phyloP scores from a whole-genome alignment of 345 rosid species.

The Atalantia buxifolia region DNA sequence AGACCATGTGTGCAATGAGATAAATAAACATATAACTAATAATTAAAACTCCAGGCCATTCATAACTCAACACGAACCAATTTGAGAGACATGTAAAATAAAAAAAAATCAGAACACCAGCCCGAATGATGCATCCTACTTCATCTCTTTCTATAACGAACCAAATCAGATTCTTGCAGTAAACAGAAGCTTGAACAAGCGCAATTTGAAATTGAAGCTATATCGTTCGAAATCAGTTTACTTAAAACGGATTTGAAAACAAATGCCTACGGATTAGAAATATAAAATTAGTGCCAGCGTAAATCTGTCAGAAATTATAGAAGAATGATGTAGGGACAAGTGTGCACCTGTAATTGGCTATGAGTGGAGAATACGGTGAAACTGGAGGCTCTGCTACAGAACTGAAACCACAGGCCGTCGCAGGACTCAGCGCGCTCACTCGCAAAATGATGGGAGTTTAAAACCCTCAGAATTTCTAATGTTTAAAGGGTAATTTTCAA shows the following conservation, averaged over 20 bases:
- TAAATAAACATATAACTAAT: not conserved
- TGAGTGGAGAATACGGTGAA: not conserved
- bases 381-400: not conserved
- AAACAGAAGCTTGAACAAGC: not conserved
- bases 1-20: not conserved
- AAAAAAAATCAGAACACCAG: not conserved
- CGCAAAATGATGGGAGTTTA: not conserved
- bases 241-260: not conserved
- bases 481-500: too few species aligned
- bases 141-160: not conserved
- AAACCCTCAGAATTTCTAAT: not conserved
- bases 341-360: constrained; percentile 1
- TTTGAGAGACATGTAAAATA: not conserved
- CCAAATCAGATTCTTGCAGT: not conserved
- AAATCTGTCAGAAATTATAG: not conserved
- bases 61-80: not conserved
- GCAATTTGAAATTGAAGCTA: not conserved
- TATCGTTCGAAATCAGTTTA: not conserved
- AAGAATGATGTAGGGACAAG: not conserved
- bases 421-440: not conserved
- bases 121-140: not conserved
- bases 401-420: constrained; percentile 4
- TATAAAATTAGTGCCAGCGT: not conserved
- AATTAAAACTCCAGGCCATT: not conserved
- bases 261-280: not conserved